Conservation (phyloP, 2,329 filamentous ascomycete species). For the Rutstroemia sp. region DNA sequence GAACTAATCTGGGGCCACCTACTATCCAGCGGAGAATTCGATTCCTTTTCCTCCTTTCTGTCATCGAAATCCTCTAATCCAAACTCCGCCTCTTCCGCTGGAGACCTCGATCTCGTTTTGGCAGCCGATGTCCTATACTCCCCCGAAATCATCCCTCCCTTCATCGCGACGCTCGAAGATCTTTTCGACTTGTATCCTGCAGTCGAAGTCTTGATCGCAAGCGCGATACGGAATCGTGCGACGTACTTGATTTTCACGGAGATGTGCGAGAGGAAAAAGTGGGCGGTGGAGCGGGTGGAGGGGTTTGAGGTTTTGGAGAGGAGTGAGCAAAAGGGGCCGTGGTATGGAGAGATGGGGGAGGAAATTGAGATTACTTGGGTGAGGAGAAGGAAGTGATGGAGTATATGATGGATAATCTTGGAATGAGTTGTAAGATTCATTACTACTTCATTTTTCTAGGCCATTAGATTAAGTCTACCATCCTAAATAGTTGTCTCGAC, state of each 20-base stretch:
- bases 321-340: slow-evolving; percentile 50
- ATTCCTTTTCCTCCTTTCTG: slow-evolving; percentile 1
- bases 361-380: slow-evolving; percentile 5
- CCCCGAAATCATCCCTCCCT: slow-evolving; percentile 49
- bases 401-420: not conserved
- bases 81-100: slow-evolving; percentile 11
- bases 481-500: not conserved
- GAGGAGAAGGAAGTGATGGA: not conserved
- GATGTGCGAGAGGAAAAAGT: slow-evolving; percentile 38
- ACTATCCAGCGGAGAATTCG: slow-evolving; percentile 31
- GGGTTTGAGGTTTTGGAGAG: slow-evolving; percentile 34
- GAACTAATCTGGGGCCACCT: slow-evolving; percentile 40
- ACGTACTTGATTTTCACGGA: slow-evolving; percentile 60
- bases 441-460: no score
- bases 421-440: not conserved
- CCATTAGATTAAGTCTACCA: not conserved
- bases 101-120: slow-evolving; percentile 53
- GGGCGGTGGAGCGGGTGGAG: slow-evolving; percentile 36
- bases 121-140: slow-evolving; percentile 79
- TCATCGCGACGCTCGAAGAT: slow-evolving; percentile 57
- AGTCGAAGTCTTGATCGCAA: slow-evolving; percentile 57
- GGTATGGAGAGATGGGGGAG: slow-evolving; percentile 39
- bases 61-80: not conserved
- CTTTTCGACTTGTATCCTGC: slow-evolving; percentile 50
- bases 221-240: slow-evolving; percentile 61